Conservation (phyloP, 176 grass and related monocot genomes). For the Eragrostis curvula region DNA sequence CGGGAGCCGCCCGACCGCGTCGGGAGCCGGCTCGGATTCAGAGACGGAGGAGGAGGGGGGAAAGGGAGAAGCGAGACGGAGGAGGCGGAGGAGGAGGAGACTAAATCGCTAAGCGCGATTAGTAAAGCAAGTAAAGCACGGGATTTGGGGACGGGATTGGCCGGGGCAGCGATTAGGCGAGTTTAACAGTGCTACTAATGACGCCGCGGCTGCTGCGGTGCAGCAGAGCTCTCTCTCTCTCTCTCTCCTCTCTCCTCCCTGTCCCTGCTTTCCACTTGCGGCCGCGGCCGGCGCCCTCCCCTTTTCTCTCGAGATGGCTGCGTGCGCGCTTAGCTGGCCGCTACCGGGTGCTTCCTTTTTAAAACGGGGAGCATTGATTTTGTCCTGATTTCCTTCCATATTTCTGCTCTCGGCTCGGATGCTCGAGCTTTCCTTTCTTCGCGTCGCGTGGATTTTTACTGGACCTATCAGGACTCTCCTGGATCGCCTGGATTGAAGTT, state of each 20-base stretch:
- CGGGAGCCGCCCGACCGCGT: neutral
- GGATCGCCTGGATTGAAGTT: slow-evolving; percentile 8
- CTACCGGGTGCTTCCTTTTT: slow-evolving; percentile 45
- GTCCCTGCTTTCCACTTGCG: slow-evolving; percentile 48
- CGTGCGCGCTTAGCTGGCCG: slow-evolving; percentile 64
- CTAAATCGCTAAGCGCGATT: slow-evolving; percentile 66
- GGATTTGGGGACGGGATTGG: slow-evolving; percentile 34
- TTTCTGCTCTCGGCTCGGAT: slow-evolving; percentile 1
- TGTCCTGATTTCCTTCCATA: slow-evolving; percentile 54
- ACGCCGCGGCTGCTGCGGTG: slow-evolving; percentile 2
- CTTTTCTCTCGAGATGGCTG: slow-evolving; percentile 35
- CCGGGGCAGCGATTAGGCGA: slow-evolving; percentile 42
- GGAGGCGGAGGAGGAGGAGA: slow-evolving; percentile 8
- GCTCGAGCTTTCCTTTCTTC: neutral
- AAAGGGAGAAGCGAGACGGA: too few relatives aligned
- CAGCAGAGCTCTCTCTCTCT: neutral
- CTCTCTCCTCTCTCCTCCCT: neutral
- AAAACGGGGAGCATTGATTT: slow-evolving; percentile 49
- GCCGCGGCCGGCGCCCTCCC: slow-evolving; percentile 16
- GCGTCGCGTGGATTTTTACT: neutral
- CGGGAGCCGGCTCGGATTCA: slow-evolving; percentile 27
- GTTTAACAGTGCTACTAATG: slow-evolving; percentile 24
- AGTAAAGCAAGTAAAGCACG: slow-evolving; percentile 58
- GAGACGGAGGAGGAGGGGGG: neutral
- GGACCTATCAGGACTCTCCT: slow-evolving; percentile 6